phyloP scores from a whole-genome alignment of 306 rosid genomes.

The Adenanthera pavonina region DNA sequence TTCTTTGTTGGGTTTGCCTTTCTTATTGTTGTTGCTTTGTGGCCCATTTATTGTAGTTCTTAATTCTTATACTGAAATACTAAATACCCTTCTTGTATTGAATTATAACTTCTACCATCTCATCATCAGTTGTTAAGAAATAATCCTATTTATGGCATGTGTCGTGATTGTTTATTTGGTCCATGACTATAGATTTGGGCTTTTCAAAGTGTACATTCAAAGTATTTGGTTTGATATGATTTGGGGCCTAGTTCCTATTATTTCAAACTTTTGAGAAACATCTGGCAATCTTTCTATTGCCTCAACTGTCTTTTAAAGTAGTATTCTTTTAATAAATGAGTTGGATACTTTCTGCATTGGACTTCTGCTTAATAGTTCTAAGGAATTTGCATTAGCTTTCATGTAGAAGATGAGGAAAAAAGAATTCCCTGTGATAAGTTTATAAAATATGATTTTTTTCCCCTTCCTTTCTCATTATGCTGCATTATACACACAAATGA shows the following conservation, averaged over 20 bases:
- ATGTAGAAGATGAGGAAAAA: background rate
- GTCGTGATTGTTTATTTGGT: background rate
- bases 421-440: background rate
- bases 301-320: background rate
- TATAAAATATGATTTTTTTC: background rate
- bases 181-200: background rate
- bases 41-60: background rate
- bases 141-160: background rate
- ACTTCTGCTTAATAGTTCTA: background rate
- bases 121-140: background rate
- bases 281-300: background rate
- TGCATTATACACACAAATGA: background rate
- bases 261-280: background rate
- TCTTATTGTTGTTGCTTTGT: constrained; percentile 1
- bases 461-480: background rate
- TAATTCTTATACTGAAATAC: background rate
- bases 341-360: background rate
- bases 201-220: background rate
- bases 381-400: background rate
- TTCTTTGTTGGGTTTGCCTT: constrained; percentile 16
- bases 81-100: constrained; percentile 27
- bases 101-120: too few species aligned
- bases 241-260: background rate
- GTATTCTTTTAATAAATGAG: background rate
- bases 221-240: background rate